Percentiles rank a stretch among this genome's conserved stretches.
Conservation (phyloP, 192 early-diverging fungal genomes). For the Phlyctochytrium bullatum region DNA sequence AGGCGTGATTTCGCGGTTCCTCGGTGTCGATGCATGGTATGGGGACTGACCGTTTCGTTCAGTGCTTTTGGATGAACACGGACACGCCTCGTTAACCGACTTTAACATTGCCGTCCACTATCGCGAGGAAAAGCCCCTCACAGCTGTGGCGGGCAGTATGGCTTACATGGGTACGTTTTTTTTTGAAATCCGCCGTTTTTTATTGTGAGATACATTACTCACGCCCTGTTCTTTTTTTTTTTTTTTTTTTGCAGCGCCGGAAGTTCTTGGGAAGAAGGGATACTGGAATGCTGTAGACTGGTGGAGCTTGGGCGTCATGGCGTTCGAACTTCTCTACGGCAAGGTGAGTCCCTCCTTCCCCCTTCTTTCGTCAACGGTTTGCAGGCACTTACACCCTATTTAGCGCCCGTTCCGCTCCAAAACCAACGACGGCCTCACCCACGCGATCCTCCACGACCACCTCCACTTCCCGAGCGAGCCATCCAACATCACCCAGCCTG, state of each 20-base stretch:
- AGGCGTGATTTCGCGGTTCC: slow-evolving; percentile 55
- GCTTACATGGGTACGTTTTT: slow-evolving; percentile 68
- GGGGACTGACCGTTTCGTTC: slow-evolving; percentile 7
- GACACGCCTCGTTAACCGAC: slow-evolving; percentile 53
- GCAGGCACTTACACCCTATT: neutral
- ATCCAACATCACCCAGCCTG: slow-evolving; percentile 1
- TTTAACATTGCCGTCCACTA: slow-evolving; percentile 54
- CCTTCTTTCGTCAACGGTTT: neutral
- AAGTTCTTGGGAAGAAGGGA: slow-evolving; percentile 49
- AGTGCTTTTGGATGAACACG: slow-evolving; percentile 43
- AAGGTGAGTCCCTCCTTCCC: slow-evolving; percentile 17
- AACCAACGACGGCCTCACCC: slow-evolving; percentile 68
- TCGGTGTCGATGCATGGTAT: slow-evolving; percentile 42
- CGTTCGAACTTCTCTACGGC: slow-evolving; percentile 86
- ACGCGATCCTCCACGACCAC: slow-evolving; percentile 68
- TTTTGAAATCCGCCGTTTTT: neutral
- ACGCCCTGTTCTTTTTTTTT: neutral
- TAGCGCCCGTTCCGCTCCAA: slow-evolving; percentile 71
- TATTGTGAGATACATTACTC: neutral
- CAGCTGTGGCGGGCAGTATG: slow-evolving; percentile 47
- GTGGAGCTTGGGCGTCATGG: slow-evolving; percentile 90
- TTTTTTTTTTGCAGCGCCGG: slow-evolving; percentile 23
- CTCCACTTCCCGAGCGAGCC: slow-evolving; percentile 64
- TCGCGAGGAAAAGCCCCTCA: slow-evolving; percentile 35
- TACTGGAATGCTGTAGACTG: slow-evolving; percentile 88